Evolutionary conservation across 768 basidiomycete genomes (phyloP).

Genomic region (Hygrocybe punicea): DNA sequence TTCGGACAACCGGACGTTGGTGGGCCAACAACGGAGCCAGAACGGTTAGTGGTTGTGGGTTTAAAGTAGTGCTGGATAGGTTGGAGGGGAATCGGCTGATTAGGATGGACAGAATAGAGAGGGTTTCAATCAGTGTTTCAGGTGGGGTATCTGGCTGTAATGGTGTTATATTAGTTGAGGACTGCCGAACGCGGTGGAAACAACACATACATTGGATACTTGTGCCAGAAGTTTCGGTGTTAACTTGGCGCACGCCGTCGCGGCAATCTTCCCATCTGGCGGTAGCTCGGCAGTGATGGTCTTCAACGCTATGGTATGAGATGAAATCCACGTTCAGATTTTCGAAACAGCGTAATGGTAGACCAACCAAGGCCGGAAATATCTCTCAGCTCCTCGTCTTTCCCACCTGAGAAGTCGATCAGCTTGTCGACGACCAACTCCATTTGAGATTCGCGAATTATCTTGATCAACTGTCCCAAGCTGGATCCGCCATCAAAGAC

Average conservation of each 20-base stretch:
- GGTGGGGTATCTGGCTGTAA: slow-evolving; percentile 63
- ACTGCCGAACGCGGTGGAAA: not conserved
- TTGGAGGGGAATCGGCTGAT: slow-evolving; percentile 79
- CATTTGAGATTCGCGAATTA: slow-evolving; percentile 78
- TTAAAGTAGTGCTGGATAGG: slow-evolving; percentile 50
- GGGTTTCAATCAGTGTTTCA: slow-evolving; percentile 77
- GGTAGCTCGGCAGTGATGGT: slow-evolving; percentile 91
- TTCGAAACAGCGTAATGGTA: not conserved
- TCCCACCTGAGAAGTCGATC: slow-evolving; percentile 77
- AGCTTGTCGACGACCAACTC: slow-evolving; percentile 85
- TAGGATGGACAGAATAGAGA: slow-evolving; percentile 84
- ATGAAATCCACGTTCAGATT: not conserved
- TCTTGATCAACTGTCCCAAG: slow-evolving; percentile 86
- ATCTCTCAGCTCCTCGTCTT: slow-evolving; percentile 91
- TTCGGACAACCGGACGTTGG: slow-evolving; percentile 80
- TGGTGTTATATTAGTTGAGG: not conserved
- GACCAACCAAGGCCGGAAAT: slow-evolving; percentile 84
- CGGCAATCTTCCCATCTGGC: slow-evolving; percentile 73
- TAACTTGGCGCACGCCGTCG: slow-evolving; percentile 76
- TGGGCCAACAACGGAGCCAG: slow-evolving; percentile 73
- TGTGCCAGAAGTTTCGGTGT: slow-evolving; percentile 80
- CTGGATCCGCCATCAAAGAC: slow-evolving; percentile 39
- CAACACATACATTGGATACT: slow-evolving; percentile 60
- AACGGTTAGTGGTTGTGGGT: slow-evolving; percentile 59
- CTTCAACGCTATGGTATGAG: slow-evolving; percentile 72